Base-by-base conservation (phyloP, 2,329 filamentous ascomycete species). In the Dryadomyces quercus-mongolicae region DNA sequence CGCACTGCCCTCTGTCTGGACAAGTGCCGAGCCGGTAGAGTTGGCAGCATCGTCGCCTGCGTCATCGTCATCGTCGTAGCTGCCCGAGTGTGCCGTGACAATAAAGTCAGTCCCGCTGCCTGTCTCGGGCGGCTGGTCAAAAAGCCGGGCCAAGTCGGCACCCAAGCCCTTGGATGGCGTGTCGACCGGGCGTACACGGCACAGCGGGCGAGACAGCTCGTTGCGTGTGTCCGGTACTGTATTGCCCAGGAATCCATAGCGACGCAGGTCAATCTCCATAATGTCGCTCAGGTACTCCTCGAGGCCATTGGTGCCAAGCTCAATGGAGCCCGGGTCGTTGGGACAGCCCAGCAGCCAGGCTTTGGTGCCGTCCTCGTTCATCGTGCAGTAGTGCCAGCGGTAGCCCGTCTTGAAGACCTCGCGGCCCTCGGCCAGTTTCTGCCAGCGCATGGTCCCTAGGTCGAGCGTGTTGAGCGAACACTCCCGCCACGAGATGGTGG, bases 361-460 rank as follows among this genome's bases (percentile, higher is more conserved):
- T 66, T 95, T 95, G 7, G 93, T 96, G 6, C 92, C 92, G 62
- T 95, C 88, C 57, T 93, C 85, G 65, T 96, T 94, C 70, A 96
- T 86, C 3, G 90, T 95, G 67, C 93, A 97, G 66, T 98, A 98
- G 67, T 97, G 92, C 93, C 93, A 98, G 56, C 92, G 82, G 67
- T 93, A 97, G n/a, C 86, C 88, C 0, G 83, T 75, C 61, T 87
- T 87, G 70, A 96, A 98, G 38, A 98, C 85, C 65, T 98, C 93
- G 51, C 88, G 86, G 3, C 93, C 93, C 63, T 96, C 92, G 1
- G 92, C 93, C 18, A 98, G 76, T 65, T 91, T 94, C 68, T 95
- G 90, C 93, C 93, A 98, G 49, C 91, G 84, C 51, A 97, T 71
- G 0, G 87, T 85, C 55, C 86, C 85, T 12, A 98, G 74, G 62